Evolutionary conservation across 805 yeast genomes (phyloP).

Genomic region (Yamadazyma akitaensis): DNA sequence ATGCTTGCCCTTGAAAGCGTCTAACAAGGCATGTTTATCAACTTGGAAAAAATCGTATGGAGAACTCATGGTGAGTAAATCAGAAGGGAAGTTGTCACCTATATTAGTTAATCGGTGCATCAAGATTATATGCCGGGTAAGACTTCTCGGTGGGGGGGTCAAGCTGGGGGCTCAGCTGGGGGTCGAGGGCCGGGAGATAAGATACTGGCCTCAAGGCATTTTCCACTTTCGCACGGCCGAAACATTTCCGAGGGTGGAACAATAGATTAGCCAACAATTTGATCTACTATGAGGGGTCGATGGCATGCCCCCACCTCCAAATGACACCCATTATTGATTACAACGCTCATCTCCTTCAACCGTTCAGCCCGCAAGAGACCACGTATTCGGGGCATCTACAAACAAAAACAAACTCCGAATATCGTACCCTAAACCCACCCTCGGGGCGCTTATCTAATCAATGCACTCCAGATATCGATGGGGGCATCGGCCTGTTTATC

Average conservation of each 20-base stretch:
- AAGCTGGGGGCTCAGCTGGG: no score
- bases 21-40: constrained; percentile 18
- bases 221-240: no score
- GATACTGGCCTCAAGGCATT: no score
- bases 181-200: no score
- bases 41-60: constrained; percentile 5
- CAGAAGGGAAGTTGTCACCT: background rate
- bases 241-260: no score
- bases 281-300: background rate
- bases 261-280: no score
- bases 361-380: background rate
- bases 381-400: no score
- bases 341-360: no score
- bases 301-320: no score
- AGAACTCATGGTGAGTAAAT: background rate
- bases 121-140: background rate
- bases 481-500: background rate
- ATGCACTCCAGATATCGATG: background rate
- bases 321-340: no score
- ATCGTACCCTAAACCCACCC: background rate
- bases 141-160: background rate
- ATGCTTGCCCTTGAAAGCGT: constrained; percentile 37
- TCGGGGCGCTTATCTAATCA: background rate
- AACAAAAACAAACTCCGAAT: background rate
- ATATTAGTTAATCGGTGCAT: background rate